These are phyloP conservation scores for Kitagawia praeruptora DNA, from an alignment of 129 eudicot genomes.

Conservation along the genomic window DNA sequence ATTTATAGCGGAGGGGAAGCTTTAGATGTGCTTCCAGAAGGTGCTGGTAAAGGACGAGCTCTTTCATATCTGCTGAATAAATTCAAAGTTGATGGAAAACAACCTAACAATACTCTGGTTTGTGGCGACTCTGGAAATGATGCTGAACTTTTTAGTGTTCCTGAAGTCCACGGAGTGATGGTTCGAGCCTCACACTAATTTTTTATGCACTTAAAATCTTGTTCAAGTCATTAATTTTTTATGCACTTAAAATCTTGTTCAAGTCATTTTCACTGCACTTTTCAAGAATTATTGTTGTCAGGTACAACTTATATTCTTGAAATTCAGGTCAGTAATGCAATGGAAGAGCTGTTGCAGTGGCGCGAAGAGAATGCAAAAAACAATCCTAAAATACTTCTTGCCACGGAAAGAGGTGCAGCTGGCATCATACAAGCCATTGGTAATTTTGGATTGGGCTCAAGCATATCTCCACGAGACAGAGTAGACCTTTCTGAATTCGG, in stretches of 20 bases:
- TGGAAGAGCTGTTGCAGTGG: constrained; percentile 29
- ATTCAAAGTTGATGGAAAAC: constrained; percentile 18
- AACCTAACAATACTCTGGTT: constrained; percentile 21
- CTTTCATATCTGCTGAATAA: constrained; percentile 23
- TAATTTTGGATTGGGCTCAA: constrained; percentile 19
- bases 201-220: background rate
- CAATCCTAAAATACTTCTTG: constrained; percentile 19
- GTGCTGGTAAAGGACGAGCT: constrained; percentile 35
- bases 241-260: background rate
- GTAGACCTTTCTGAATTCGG: background rate
- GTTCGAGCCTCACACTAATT: constrained; percentile 7
- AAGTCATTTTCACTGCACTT: background rate
- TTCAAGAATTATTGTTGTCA: background rate
- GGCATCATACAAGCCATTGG: constrained; percentile 27
- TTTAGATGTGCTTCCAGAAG: constrained; percentile 24
- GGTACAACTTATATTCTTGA: background rate
- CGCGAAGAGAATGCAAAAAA: constrained; percentile 20
- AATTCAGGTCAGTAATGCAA: constrained; percentile 28
- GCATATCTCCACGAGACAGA: constrained; percentile 21
- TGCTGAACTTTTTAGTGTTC: constrained; percentile 25
- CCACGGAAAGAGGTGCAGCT: constrained; percentile 30
- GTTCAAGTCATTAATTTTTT: background rate
- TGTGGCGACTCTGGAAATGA: constrained; percentile 38
- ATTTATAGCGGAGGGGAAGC: constrained; percentile 27
- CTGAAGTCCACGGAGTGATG: constrained; percentile 26